phyloP scores from a whole-genome alignment of 129 eudicot species.

The Flaveria brownii region DNA sequence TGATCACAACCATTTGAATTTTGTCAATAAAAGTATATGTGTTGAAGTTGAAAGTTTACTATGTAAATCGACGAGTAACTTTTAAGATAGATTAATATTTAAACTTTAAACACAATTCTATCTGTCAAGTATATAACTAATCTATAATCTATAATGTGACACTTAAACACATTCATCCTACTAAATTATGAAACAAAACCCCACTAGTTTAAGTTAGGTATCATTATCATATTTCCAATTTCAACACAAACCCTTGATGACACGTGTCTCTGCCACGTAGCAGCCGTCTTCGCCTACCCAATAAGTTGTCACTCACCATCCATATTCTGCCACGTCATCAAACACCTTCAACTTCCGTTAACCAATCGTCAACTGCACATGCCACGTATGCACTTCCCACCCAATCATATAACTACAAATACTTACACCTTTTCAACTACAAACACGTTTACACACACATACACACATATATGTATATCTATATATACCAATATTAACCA shows the following conservation, averaged over 20 bases:
- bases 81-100: too few species aligned
- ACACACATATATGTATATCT: background rate
- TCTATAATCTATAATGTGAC: background rate
- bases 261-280: constrained; percentile 44
- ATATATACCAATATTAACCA: background rate
- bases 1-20: too few species aligned
- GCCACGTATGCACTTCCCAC: constrained; percentile 40
- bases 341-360: constrained; percentile 23
- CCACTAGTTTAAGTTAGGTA: constrained; percentile 29
- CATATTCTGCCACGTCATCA: constrained; percentile 51
- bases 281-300: constrained; percentile 47
- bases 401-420: constrained; percentile 54
- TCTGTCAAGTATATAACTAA: background rate
- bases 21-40: too few species aligned
- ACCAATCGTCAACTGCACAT: constrained; percentile 46
- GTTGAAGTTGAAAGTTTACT: too few species aligned
- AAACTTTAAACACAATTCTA: too few species aligned
- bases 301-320: constrained; percentile 34
- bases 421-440: constrained; percentile 29
- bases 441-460: background rate
- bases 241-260: constrained; percentile 6
- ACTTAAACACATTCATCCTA: background rate
- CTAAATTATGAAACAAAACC: constrained; percentile 18
- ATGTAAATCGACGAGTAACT: too few species aligned
- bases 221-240: constrained; percentile 14